Evolutionary conservation across 345 rosid species (phyloP).

Genomic region (Euphorbia lathyris): DNA sequence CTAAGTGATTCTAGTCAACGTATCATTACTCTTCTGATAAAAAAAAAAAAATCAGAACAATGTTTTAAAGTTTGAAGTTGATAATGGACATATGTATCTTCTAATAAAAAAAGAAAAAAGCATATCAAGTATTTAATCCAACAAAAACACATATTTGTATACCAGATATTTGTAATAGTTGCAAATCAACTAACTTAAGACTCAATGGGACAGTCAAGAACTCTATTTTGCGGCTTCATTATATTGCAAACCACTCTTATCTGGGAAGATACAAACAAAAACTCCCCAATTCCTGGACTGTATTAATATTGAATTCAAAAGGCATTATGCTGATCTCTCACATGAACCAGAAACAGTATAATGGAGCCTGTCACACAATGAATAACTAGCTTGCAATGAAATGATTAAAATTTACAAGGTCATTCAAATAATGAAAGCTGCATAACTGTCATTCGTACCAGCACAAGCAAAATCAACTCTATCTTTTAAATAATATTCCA

Average conservation of each 20-base stretch:
- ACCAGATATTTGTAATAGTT: background rate
- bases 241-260: background rate
- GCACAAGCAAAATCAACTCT: background rate
- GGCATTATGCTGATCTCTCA: background rate
- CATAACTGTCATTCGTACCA: background rate
- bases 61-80: background rate
- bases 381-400: background rate
- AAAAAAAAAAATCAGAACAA: background rate
- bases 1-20: background rate
- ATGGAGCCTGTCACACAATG: no score
- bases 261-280: background rate
- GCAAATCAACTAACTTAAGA: background rate
- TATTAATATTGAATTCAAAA: background rate
- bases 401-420: background rate
- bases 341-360: background rate
- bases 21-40: background rate
- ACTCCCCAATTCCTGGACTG: background rate
- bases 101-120: background rate
- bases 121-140: background rate
- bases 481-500: background rate
- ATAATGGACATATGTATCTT: background rate
- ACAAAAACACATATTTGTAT: background rate
- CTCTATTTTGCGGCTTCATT: background rate
- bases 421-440: background rate
- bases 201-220: background rate